These are phyloP conservation scores for Penicillium italicum DNA, from an alignment of 2,329 filamentous ascomycete species.

Conservation along the genomic window DNA sequence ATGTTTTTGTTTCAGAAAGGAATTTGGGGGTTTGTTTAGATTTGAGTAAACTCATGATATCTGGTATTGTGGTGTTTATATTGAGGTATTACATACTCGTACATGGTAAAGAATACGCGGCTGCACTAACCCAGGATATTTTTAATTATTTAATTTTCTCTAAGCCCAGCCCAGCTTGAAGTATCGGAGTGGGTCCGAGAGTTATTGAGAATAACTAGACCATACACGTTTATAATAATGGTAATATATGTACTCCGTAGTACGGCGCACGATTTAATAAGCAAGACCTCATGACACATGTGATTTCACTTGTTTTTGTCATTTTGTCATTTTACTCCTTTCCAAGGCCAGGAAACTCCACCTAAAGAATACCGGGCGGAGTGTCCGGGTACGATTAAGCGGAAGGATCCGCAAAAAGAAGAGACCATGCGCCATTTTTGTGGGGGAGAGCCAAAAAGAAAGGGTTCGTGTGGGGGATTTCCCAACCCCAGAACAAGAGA, in stretches of 20 bases:
- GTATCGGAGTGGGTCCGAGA: conserved; percentile 5
- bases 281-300: conserved; percentile 1
- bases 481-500: not conserved
- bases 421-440: conserved; percentile 27
- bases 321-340: not conserved
- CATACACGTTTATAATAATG: not conserved
- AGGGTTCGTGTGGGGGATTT: conserved; percentile 27
- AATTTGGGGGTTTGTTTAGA: not conserved
- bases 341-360: not conserved
- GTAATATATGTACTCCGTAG: not conserved
- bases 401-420: conserved; percentile 18
- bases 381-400: conserved; percentile 5
- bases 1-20: not conserved
- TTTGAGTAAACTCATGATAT: not conserved
- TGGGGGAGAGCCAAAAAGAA: conserved; percentile 20
- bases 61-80: not conserved
- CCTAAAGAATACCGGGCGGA: conserved; percentile 8
- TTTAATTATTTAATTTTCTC: not conserved
- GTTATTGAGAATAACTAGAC: not conserved
- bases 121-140: not conserved
- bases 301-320: not conserved
- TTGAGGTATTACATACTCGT: not conserved
- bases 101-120: not conserved
- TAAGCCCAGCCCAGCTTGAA: not conserved
- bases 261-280: not conserved